phyloP scores from a whole-genome alignment of 1,284 basidiomycete genomes.

The Anthracocystis panici-leucophaei region DNA sequence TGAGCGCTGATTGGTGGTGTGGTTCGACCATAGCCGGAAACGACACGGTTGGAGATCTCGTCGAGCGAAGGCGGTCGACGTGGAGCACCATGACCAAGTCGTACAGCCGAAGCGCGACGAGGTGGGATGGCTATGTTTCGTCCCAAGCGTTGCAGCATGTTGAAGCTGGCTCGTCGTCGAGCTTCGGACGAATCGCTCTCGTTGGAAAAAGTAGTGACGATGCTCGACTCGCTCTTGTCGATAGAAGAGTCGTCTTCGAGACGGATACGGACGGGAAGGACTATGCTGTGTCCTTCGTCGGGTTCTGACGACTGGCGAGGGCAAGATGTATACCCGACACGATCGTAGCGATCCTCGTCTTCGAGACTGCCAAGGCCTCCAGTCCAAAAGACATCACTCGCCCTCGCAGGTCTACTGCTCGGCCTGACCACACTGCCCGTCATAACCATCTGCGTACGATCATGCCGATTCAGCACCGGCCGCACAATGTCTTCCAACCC shows the following conservation, averaged over 20 bases:
- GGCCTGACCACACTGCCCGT: constrained; percentile 8
- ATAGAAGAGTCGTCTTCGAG: constrained; percentile 40
- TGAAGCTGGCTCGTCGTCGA: constrained; percentile 24
- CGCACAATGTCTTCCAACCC: not conserved
- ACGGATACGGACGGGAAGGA: constrained; percentile 24
- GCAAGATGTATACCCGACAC: constrained; percentile 34
- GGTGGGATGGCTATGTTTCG: constrained; percentile 18
- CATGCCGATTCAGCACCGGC: constrained; percentile 23
- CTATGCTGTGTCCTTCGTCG: constrained; percentile 18
- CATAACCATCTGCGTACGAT: constrained; percentile 26
- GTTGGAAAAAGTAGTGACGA: constrained; percentile 13
- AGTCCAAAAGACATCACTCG: constrained; percentile 2
- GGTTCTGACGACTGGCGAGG: not conserved
- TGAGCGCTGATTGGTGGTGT: constrained; percentile 8
- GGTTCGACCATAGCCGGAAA: constrained; percentile 1
- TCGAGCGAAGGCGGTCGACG: constrained; percentile 39
- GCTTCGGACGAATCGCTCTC: constrained; percentile 32
- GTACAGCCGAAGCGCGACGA: constrained; percentile 17
- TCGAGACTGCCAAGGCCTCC: not conserved
- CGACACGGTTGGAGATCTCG: constrained; percentile 34
- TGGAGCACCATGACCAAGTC: constrained; percentile 21
- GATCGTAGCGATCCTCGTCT: constrained; percentile 15
- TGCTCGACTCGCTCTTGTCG: constrained; percentile 35
- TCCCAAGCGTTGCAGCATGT: constrained; percentile 32
- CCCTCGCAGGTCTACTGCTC: not conserved